phyloP scores from a whole-genome alignment of 2,329 filamentous ascomycete genomes.

The Ophioceras dolichostomum region DNA sequence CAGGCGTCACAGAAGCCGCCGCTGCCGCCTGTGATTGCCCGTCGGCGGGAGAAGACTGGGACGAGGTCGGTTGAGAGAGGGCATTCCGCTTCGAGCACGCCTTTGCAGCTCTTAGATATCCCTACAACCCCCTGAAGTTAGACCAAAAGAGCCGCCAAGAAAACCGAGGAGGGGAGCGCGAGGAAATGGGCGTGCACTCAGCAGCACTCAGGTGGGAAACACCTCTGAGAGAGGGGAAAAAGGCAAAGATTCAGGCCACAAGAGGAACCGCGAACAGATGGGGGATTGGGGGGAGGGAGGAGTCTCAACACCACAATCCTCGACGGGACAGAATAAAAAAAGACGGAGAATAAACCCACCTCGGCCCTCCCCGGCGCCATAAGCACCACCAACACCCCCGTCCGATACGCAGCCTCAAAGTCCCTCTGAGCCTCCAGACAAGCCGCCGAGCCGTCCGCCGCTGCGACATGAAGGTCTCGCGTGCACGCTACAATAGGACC shows the following conservation, averaged over 20 bases:
- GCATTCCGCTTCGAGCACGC: no score
- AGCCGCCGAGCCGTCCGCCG: background rate
- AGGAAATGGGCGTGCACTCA: background rate
- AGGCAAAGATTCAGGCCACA: no score
- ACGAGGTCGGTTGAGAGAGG: no score
- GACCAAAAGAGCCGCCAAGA: no score
- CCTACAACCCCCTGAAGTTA: no score
- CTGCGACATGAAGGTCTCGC: background rate
- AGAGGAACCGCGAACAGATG: background rate
- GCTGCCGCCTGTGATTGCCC: background rate
- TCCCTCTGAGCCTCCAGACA: background rate
- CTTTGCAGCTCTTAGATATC: conserved; percentile 1
- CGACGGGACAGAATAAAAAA: no score
- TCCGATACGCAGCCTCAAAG: background rate
- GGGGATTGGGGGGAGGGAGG: no score
- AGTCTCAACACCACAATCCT: no score
- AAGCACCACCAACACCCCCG: background rate
- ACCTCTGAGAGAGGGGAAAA: no score
- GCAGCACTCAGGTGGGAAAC: background rate
- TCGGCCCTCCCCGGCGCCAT: background rate
- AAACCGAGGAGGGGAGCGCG: background rate
- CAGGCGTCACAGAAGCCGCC: no score
- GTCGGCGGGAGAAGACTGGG: background rate
- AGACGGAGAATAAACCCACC: no score
- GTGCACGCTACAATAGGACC: no score